Conservation (phyloP, 805 yeast species). For the Cyberlindnera sargentensis region DNA sequence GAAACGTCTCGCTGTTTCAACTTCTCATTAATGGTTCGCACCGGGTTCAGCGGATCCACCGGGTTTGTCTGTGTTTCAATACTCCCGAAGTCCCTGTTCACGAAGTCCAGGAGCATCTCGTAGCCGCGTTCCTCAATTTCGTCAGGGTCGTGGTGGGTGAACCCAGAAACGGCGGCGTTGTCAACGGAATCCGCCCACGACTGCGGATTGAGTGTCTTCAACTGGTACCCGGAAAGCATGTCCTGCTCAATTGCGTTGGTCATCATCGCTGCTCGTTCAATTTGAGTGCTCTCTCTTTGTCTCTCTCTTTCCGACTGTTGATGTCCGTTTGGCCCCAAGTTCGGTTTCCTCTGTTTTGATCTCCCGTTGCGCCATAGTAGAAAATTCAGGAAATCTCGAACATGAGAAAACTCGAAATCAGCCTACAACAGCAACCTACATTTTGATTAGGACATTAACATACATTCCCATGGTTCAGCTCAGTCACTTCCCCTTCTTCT, state of each 20-base stretch:
- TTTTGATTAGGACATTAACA: too few species aligned
- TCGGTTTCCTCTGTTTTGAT: too few species aligned
- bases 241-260: conserved; percentile 16
- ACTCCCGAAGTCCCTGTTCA: conserved; percentile 14
- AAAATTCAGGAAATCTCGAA: too few species aligned
- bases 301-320: too few species aligned
- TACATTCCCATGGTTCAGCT: too few species aligned
- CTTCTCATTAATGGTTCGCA: conserved; percentile 31
- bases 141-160: conserved; percentile 20
- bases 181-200: conserved; percentile 27
- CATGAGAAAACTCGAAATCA: too few species aligned
- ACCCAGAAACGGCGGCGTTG: conserved; percentile 17
- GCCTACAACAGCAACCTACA: too few species aligned
- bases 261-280: neutral
- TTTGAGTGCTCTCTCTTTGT: neutral
- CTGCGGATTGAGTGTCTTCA: conserved; percentile 36
- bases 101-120: conserved; percentile 12
- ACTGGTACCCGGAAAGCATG: conserved; percentile 34
- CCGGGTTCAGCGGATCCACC: conserved; percentile 52
- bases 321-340: too few species aligned
- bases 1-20: neutral
- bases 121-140: conserved; percentile 8
- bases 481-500: neutral
- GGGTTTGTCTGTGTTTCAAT: conserved; percentile 25
- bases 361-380: too few species aligned